Percentiles rank a stretch among this genome's conserved stretches.
These are phyloP conservation scores for Alternaria sp. DNA, from an alignment of 2,329 filamentous ascomycete genomes.

Conservation along the genomic window DNA sequence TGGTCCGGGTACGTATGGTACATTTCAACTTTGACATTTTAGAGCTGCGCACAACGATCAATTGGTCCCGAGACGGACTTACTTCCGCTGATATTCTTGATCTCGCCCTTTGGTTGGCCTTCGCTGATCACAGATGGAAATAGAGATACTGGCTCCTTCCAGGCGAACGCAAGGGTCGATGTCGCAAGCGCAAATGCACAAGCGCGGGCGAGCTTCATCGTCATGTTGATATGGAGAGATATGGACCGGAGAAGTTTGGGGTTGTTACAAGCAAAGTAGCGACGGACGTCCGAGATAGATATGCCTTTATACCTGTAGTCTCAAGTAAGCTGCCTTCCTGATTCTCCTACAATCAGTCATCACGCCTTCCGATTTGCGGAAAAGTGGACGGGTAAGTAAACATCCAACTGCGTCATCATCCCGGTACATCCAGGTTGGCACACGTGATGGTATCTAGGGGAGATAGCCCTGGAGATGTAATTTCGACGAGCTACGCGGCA, in stretches of 20 bases:
- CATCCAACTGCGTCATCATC: not conserved
- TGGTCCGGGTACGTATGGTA: constrained; percentile 33
- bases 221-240: not conserved
- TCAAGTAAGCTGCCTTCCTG: not conserved
- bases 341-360: not conserved
- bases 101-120: constrained; percentile 26
- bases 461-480: not conserved
- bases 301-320: not conserved
- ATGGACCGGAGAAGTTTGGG: not conserved
- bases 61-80: constrained; percentile 1
- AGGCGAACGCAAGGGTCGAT: not conserved
- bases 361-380: not conserved
- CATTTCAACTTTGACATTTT: constrained; percentile 22
- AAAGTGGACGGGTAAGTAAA: not conserved
- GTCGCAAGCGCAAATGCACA: not conserved
- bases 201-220: not conserved
- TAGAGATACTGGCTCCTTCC: not conserved
- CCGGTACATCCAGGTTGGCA: not conserved
- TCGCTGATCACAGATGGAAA: constrained; percentile 10
- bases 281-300: not conserved
- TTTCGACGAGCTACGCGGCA: not conserved
- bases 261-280: not conserved
- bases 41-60: not conserved
- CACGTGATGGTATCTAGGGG: not conserved
- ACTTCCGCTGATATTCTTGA: constrained; percentile 39